Evolutionary conservation across 768 basidiomycete species (phyloP), one percentile per base, ranked within the genome.

Genomic region (button mushroom (Agaricus bisporus)): DNA sequence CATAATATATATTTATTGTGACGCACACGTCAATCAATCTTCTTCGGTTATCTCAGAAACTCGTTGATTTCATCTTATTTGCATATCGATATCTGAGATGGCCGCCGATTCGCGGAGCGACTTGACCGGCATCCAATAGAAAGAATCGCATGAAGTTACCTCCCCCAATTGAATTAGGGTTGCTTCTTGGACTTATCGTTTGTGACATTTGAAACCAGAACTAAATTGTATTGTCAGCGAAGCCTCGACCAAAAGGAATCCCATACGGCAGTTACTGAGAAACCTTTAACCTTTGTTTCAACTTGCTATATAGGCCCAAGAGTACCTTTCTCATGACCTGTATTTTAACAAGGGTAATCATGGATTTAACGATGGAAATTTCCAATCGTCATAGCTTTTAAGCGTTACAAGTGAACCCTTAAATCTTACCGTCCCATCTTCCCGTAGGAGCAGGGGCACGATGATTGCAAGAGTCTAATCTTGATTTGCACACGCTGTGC

Each of bases 391-490:
- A 32, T 32, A 32, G 32, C 32, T 3, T 11, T 2, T 11, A 32
- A 32, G 32, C 44, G 28, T n/a, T 22, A 6, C 17, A 17, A 2
- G 14, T 7, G 22, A n/a, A 42, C 50, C 48, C 48, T 49, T 28
- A 41, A 38, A 54, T 54, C 44, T 54, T 15, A 11, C 4, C 4
- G 15, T 20, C 5, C 18, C 32, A 54, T 54, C 52, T 47, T 54
- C 45, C 45, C 45, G 52, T 44, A 38, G 2, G 37, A 54, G 44
- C 52, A 54, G 52, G 52, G 52, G 29, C 45, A 36, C 47, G 52
- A 44, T 54, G 52, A 54, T 54, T 54, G 37, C 52, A 44, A 44
- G 52, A 18, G 32, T 32, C 20, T n/a, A 41, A 54, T 47, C 44
- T 46, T 47, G 52, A 54, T 46, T 32, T 7, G 32, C 7, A 32